These are phyloP conservation scores for Microcos paniculata DNA, from an alignment of 345 rosid species.

Conservation along the genomic window DNA sequence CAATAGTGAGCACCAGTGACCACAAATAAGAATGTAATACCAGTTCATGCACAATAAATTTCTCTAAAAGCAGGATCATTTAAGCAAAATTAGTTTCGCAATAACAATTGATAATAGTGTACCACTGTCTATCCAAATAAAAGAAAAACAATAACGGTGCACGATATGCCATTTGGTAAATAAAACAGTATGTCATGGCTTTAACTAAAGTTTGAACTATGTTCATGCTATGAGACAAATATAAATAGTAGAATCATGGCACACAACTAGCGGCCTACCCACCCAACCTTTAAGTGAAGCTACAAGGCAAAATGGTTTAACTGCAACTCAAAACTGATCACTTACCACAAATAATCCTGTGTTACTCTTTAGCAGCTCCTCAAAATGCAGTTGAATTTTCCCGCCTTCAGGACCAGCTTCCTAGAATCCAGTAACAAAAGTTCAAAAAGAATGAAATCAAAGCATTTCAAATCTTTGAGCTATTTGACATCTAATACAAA, in stretches of 20 bases:
- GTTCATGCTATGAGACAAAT: not conserved
- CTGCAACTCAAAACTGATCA: not conserved
- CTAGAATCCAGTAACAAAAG: slow-evolving; percentile 33
- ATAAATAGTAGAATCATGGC: not conserved
- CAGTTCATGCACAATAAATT: not conserved
- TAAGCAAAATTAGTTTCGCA: not conserved
- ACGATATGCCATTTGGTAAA: not conserved
- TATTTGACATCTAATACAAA: not conserved
- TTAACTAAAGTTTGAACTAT: not conserved
- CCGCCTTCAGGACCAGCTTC: slow-evolving; percentile 98
- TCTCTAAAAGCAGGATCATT: not conserved
- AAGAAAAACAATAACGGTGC: not conserved
- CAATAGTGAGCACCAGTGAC: too few species aligned
- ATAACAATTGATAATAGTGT: not conserved
- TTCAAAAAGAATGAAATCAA: slow-evolving; percentile 19
- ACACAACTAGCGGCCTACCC: not conserved
- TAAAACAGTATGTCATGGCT: not conserved
- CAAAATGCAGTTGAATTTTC: slow-evolving; percentile 86
- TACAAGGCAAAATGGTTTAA: not conserved
- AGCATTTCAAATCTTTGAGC: not conserved
- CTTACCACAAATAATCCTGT: slow-evolving; percentile 87
- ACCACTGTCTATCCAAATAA: too few species aligned
- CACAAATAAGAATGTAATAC: not conserved
- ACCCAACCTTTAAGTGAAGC: not conserved
- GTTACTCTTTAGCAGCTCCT: slow-evolving; percentile 87